Evolutionary conservation across 441 rosid species (phyloP), one percentile per base, ranked within the genome.

Genomic region (Metrosideros polymorpha): DNA sequence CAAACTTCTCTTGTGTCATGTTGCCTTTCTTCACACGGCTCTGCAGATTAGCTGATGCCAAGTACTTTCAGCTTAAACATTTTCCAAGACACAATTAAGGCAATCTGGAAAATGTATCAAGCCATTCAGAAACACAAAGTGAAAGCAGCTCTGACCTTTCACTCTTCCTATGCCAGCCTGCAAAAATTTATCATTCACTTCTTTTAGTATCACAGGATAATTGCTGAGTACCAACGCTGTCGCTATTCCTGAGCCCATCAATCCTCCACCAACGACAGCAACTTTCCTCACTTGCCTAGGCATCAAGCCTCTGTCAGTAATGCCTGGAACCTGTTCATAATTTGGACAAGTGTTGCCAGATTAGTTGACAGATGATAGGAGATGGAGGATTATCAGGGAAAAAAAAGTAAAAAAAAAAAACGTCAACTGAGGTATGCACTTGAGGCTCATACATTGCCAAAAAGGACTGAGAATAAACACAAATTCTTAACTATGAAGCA

Each of bases 201-300:
- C 99, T 91, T 98, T 98, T 87, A 98, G 91, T 87, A 95, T 91
- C 87, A 98, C 99, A 6, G 92, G 92, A 89, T 95, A 98, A 89
- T 94, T 95, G 90, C 98, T 92, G 86, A 94, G 97, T 84, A 98
- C 89, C 90, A 98, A 89, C 13, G 99, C 96, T 39, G 98, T 98
- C 82, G 98, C 98, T 87, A 98, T 98, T 89, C 99, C 99, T 82
- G 99, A 98, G 88, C 99, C 99, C 99, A 98, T 98, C 52, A 96
- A 92, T 88, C 99, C 99, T 66, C 99, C 99, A 47, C 99, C 99
- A 85, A 98, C 93, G 82, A 98, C 92, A 84, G 99, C 99, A 90
- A 98, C 95, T 89, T 94, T 96, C 25, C 90, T 95, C 89, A 94
- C 93, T 89, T 82, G 92, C 90, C 98, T 93, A 9, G 99, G 99